Evolutionary conservation across 2,329 filamentous ascomycete genomes (phyloP).

Genomic region (Arthroderma uncinatum): DNA sequence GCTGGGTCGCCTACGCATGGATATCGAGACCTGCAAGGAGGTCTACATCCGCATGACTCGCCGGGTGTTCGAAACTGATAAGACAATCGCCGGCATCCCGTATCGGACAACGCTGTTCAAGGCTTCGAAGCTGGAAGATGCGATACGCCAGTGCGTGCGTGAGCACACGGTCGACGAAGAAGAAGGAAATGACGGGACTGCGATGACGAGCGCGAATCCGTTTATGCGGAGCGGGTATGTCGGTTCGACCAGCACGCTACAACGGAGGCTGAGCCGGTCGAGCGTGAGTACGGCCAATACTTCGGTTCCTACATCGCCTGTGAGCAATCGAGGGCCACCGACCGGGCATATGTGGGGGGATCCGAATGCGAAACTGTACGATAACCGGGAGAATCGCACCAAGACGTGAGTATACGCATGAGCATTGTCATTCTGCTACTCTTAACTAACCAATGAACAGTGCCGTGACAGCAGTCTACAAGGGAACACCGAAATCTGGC

Average conservation of each 20-base stretch:
- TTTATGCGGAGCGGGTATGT: neutral
- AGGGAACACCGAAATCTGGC: constrained; percentile 60
- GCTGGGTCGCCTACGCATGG: constrained; percentile 80
- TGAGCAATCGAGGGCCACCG: constrained; percentile 33
- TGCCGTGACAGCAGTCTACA: constrained; percentile 81
- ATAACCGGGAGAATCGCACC: constrained; percentile 70
- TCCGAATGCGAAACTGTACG: constrained; percentile 77
- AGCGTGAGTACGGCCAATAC: constrained; percentile 73
- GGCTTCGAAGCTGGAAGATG: constrained; percentile 86
- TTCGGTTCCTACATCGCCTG: constrained; percentile 49
- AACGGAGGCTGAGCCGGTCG: constrained; percentile 63
- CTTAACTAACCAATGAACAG: constrained; percentile 36
- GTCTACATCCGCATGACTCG: constrained; percentile 91
- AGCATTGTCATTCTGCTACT: neutral
- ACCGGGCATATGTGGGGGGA: constrained; percentile 54
- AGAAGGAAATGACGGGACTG: constrained; percentile 65
- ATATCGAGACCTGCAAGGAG: constrained; percentile 94
- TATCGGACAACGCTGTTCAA: constrained; percentile 94
- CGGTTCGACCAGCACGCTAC: constrained; percentile 15
- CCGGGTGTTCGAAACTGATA: constrained; percentile 94
- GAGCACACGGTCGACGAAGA: constrained; percentile 69
- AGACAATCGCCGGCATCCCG: constrained; percentile 90
- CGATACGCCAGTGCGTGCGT: constrained; percentile 76
- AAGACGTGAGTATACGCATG: constrained; percentile 64
- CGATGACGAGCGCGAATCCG: neutral